Conservation (phyloP, 306 rosid species). For the Lathyrus aphaca region DNA sequence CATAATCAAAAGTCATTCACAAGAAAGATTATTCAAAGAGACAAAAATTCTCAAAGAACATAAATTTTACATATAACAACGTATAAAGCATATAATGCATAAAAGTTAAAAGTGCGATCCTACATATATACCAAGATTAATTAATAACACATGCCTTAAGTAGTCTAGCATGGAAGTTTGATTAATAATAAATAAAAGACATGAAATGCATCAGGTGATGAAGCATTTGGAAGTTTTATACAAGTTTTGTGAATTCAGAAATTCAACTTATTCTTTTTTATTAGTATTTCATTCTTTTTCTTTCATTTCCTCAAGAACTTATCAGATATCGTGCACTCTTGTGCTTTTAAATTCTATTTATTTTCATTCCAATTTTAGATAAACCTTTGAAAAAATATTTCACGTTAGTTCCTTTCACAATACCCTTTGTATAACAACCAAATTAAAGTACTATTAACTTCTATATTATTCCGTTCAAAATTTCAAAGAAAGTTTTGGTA, state of each 20-base stretch:
- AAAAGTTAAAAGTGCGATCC: conserved; percentile 95
- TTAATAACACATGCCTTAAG: conserved; percentile 1
- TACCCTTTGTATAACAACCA: neutral
- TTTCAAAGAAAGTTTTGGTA: too few relatives aligned
- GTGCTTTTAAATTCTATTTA: neutral
- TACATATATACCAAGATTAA: conserved; percentile 47
- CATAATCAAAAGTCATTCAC: conserved; percentile 3
- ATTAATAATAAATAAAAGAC: conserved; percentile 30
- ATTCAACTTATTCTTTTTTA: neutral
- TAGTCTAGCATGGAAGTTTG: conserved; percentile 49
- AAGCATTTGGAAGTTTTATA: neutral
- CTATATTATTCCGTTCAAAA: too few relatives aligned
- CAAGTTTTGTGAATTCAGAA: neutral
- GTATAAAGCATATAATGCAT: conserved; percentile 86
- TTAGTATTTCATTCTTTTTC: neutral
- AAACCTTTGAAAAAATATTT: neutral
- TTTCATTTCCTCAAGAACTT: neutral
- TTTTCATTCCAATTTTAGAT: neutral
- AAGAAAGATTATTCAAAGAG: conserved; percentile 12
- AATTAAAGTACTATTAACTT: too few relatives aligned
- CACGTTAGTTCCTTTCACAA: neutral
- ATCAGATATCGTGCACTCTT: neutral
- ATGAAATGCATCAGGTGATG: conserved; percentile 1
- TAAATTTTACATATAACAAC: conserved; percentile 78
- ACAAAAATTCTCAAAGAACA: conserved; percentile 11